These are phyloP conservation scores for Thermothielavioides terrestris DNA, from an alignment of 495 filamentous ascomycete genomes.

Conservation along the genomic window DNA sequence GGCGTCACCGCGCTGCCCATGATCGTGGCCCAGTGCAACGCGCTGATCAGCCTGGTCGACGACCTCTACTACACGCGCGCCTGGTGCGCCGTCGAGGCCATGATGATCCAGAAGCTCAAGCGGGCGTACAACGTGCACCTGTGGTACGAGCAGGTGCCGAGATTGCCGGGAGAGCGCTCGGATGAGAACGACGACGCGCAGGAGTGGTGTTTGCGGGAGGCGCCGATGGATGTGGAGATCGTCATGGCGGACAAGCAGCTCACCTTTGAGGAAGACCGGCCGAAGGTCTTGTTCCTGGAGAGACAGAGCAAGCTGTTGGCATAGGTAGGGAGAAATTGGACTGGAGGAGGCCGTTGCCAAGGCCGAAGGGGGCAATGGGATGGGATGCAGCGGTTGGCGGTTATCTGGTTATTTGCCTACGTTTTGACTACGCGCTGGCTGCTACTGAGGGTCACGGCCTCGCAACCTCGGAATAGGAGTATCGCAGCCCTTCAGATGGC, in stretches of 20 bases:
- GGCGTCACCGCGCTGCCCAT: slow-evolving; percentile 21
- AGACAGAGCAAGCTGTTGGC: slow-evolving; percentile 16
- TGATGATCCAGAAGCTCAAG: slow-evolving; percentile 13
- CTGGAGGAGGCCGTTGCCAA: no score
- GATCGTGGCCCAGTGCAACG: slow-evolving; percentile 22
- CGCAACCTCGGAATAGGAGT: no score
- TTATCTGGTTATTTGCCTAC: no score
- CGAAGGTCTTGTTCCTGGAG: slow-evolving; percentile 21
- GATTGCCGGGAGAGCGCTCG: neutral
- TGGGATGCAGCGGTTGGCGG: no score
- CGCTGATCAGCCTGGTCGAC: slow-evolving; percentile 18
- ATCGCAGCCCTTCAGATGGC: no score
- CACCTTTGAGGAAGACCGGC: slow-evolving; percentile 18
- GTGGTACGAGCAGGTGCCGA: slow-evolving; percentile 18
- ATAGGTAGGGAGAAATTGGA: no score
- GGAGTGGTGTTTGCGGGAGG: neutral
- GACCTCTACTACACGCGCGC: slow-evolving; percentile 13
- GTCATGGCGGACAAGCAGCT: slow-evolving; percentile 15
- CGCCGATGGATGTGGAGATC: neutral
- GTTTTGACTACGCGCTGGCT: no score
- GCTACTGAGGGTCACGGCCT: no score
- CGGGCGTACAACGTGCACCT: slow-evolving; percentile 7
- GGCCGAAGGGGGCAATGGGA: no score
- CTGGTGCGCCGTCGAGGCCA: slow-evolving; percentile 21
- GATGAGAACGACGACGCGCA: neutral